Conservation (phyloP, 805 yeast species). For the Candida adriatica region DNA sequence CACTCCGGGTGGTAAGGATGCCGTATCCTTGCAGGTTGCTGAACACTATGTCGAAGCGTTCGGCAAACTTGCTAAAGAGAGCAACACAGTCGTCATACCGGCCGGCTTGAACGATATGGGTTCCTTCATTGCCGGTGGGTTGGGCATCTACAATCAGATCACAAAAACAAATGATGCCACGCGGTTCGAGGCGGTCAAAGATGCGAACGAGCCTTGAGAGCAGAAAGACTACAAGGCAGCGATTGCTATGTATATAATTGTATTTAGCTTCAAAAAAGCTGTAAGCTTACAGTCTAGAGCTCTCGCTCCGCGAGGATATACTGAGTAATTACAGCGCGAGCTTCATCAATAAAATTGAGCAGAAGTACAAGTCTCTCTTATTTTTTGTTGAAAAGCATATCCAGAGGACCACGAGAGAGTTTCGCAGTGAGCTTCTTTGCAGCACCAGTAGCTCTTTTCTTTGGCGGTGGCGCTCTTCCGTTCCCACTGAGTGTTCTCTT, state of each 20-base stretch:
- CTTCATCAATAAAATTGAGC: too few relatives aligned
- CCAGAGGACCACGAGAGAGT: conserved; percentile 61
- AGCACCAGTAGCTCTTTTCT: conserved; percentile 20
- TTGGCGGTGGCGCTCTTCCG: conserved; percentile 20
- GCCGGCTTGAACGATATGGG: conserved; percentile 70
- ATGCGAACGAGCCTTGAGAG: too few relatives aligned
- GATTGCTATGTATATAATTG: conserved; percentile 3
- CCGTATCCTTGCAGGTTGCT: conserved; percentile 74
- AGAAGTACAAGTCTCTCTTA: too few relatives aligned
- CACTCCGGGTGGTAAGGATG: conserved; percentile 67
- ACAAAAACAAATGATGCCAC: conserved; percentile 16
- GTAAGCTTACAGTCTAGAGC: background rate
- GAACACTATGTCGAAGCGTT: conserved; percentile 80
- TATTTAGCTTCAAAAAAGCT: background rate
- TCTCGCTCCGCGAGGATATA: background rate
- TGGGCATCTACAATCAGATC: conserved; percentile 61
- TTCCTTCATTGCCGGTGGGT: conserved; percentile 66
- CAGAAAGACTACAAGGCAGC: too few relatives aligned
- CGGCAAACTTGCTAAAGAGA: conserved; percentile 74
- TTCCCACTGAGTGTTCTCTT: conserved; percentile 8
- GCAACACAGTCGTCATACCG: conserved; percentile 73
- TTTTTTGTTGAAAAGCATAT: conserved; percentile 49
- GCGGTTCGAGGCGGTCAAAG: too few relatives aligned
- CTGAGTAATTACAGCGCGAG: background rate
- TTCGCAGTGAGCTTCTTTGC: conserved; percentile 41